A percentile compares a stretch with the other conserved stretches of the same genome.
Conservation (phyloP, 202 grass and related monocot genomes). For the Sporobolus alterniflorus region DNA sequence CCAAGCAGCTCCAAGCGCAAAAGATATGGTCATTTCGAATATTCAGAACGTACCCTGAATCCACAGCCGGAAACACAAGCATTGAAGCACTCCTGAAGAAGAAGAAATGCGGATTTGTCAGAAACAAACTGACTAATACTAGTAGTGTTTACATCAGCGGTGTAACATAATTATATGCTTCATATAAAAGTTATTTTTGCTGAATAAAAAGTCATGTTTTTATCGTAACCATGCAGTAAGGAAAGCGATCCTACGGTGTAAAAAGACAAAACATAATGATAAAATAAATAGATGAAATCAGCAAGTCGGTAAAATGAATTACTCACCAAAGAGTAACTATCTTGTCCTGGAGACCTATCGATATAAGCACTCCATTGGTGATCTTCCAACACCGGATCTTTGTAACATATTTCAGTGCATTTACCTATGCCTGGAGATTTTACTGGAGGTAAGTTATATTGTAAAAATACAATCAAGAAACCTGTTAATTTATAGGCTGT, state of each 20-base stretch:
- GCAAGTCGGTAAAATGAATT: not conserved
- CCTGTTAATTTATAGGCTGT: too few species aligned
- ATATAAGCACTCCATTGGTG: conserved; percentile 90
- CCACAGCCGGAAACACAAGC: conserved; percentile 93
- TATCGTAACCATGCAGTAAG: too few species aligned
- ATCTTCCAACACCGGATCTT: conserved; percentile 92
- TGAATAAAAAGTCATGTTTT: not conserved
- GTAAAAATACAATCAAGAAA: too few species aligned
- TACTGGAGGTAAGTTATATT: not conserved
- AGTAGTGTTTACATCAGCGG: too few species aligned
- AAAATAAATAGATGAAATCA: not conserved
- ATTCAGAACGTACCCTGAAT: conserved; percentile 67
- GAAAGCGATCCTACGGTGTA: too few species aligned
- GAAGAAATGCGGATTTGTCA: not conserved
- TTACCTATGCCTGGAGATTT: conserved; percentile 66
- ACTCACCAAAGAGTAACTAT: conserved; percentile 87
- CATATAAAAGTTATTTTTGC: not conserved
- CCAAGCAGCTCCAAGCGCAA: not conserved
- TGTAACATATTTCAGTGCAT: conserved; percentile 94
- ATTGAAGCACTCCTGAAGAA: conserved; percentile 73
- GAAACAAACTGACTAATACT: not conserved
- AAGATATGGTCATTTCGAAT: not conserved
- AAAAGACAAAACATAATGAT: not conserved
- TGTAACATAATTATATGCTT: not conserved
- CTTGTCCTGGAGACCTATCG: conserved; percentile 85